These are phyloP conservation scores for Stygiomarasmius scandens DNA, from an alignment of 1,284 basidiomycete species.

Conservation along the genomic window DNA sequence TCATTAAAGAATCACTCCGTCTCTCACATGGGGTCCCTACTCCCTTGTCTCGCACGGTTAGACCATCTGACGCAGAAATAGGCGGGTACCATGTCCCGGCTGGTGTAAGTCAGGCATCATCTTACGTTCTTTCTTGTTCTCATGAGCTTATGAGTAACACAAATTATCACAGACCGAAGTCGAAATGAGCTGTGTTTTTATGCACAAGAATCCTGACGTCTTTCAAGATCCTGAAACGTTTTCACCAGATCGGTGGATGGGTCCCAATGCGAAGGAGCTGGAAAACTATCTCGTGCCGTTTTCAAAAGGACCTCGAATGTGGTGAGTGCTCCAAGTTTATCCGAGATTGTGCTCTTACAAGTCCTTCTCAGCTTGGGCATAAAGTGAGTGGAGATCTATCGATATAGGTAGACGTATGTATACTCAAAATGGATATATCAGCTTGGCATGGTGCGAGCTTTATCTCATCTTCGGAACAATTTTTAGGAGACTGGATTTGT, in stretches of 20 bases:
- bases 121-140: no score
- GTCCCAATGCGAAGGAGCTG: conserved; percentile 21
- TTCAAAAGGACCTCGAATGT: conserved; percentile 34
- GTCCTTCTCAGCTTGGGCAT: conserved; percentile 2
- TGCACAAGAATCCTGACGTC: conserved; percentile 23
- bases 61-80: conserved; percentile 18
- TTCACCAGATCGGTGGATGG: conserved; percentile 31
- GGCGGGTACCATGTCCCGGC: conserved; percentile 21
- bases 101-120: conserved; percentile 27
- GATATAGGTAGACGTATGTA: no score
- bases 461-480: conserved; percentile 27
- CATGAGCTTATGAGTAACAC: neutral
- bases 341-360: no score
- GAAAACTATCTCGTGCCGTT: conserved; percentile 33
- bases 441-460: conserved; percentile 30
- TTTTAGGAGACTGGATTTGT: conserved; percentile 29
- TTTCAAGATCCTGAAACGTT: conserved; percentile 29
- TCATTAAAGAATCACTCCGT: conserved; percentile 28
- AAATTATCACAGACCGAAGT: conserved; percentile 26
- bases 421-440: conserved; percentile 3
- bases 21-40: conserved; percentile 16
- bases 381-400: neutral
- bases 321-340: conserved; percentile 22
- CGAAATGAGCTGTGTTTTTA: conserved; percentile 22
- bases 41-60: conserved; percentile 25